A percentile compares a stretch with the other conserved stretches of the same genome.
phyloP scores from a whole-genome alignment of 2,329 filamentous ascomycete genomes.

The Colletotrichum acutatum region DNA sequence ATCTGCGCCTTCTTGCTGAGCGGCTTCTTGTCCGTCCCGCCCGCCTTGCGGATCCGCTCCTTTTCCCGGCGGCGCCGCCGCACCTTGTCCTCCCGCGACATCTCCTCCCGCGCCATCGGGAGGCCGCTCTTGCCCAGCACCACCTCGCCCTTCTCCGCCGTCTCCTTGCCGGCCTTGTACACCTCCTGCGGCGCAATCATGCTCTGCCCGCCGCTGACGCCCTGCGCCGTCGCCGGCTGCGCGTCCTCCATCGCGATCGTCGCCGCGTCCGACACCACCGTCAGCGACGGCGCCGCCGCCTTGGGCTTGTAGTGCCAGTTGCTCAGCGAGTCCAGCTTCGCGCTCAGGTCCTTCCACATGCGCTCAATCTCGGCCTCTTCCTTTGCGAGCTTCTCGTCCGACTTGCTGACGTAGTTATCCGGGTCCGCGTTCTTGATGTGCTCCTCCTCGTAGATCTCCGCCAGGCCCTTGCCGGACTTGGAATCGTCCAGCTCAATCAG shows the following conservation, averaged over 20 bases:
- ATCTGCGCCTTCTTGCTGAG: constrained; percentile 67
- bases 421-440: constrained; percentile 83
- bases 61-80: constrained; percentile 83
- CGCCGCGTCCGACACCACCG: constrained; percentile 90
- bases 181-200: constrained; percentile 95
- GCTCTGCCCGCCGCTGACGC: constrained; percentile 73
- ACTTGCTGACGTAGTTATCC: constrained; percentile 80
- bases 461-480: constrained; percentile 87
- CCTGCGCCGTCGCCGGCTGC: constrained; percentile 83
- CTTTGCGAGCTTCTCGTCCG: constrained; percentile 83
- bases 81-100: constrained; percentile 87
- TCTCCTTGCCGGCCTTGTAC: constrained; percentile 82
- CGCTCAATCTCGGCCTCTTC: constrained; percentile 86
- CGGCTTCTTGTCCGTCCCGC: constrained; percentile 58
- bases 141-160: constrained; percentile 74
- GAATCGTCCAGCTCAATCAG: constrained; percentile 86
- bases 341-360: constrained; percentile 84
- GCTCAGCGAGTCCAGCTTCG: constrained; percentile 86
- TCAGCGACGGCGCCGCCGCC: constrained; percentile 81
- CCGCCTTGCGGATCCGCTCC: constrained; percentile 81
- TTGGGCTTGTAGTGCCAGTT: constrained; percentile 97
- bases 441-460: constrained; percentile 94
- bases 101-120: constrained; percentile 84
- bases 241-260: constrained; percentile 95
- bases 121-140: constrained; percentile 78